A percentile compares a stretch with the other conserved stretches of the same genome.
phyloP scores from a whole-genome alignment of 2,329 filamentous ascomycete species.

The Claviceps capensis region DNA sequence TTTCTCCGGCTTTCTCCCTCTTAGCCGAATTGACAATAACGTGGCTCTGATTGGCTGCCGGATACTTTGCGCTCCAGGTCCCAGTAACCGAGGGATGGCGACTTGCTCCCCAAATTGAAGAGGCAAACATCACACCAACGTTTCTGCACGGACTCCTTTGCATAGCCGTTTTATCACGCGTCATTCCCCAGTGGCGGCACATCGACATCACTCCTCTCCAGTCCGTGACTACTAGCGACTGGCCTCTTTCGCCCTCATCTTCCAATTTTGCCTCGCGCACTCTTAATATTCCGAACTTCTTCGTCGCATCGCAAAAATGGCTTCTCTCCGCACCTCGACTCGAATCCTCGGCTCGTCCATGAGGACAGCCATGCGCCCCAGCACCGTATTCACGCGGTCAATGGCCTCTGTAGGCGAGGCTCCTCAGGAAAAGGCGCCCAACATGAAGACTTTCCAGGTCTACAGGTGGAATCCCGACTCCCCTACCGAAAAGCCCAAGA shows the following conservation, averaged over 20 bases:
- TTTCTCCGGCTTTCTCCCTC: conserved; percentile 14
- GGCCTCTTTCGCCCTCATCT: neutral
- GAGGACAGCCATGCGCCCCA: conserved; percentile 24
- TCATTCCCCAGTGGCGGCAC: neutral
- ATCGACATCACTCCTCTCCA: neutral
- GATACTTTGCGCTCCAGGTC: conserved; percentile 2
- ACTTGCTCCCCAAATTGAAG: conserved; percentile 3
- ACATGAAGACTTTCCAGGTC: conserved; percentile 91
- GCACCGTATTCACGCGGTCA: conserved; percentile 32
- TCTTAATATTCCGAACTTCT: neutral
- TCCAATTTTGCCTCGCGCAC: neutral
- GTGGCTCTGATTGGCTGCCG: conserved; percentile 7
- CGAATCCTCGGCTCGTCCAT: conserved; percentile 36
- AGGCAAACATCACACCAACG: neutral
- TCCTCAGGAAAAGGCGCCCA: conserved; percentile 47
- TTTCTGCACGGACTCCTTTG: neutral
- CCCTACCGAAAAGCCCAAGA: conserved; percentile 81
- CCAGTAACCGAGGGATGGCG: conserved; percentile 10
- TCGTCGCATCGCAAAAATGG: conserved; percentile 30
- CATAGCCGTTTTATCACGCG: conserved; percentile 1
- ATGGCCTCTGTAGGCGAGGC: conserved; percentile 46
- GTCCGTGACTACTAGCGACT: no score
- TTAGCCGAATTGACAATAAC: conserved; percentile 19
- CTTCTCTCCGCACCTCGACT: conserved; percentile 45
- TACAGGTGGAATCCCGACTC: conserved; percentile 97